A percentile compares a stretch with the other conserved stretches of the same genome.
Conservation (phyloP, 768 basidiomycete genomes). For the Sutorius australiensis region DNA sequence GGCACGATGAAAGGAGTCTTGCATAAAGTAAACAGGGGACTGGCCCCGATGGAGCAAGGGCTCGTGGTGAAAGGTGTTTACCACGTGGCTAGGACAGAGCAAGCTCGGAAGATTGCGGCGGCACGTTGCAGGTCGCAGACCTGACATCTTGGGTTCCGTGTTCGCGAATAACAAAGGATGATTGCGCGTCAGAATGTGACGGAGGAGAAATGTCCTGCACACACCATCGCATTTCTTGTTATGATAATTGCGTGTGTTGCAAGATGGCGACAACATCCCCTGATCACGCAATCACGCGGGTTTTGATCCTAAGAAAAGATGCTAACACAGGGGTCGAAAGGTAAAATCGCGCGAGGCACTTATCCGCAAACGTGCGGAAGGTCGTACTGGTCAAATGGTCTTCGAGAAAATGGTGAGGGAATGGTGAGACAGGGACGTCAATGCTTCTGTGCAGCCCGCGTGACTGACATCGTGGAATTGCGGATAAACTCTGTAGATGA, state of each 20-base stretch:
- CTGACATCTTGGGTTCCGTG: constrained; percentile 4
- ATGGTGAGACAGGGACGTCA: neutral
- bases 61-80: neutral
- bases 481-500: neutral
- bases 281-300: neutral
- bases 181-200: neutral
- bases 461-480: neutral
- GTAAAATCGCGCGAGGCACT: constrained; percentile 11
- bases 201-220: neutral
- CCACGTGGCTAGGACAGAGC: constrained; percentile 26
- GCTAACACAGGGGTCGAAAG: neutral
- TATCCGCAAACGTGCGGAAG: constrained; percentile 7
- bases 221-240: neutral
- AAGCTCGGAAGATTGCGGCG: constrained; percentile 21
- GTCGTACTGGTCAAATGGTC: neutral
- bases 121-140: constrained; percentile 18
- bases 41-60: neutral
- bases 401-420: neutral
- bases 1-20: constrained; percentile 18
- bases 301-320: neutral
- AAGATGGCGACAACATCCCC: neutral
- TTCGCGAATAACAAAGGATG: constrained; percentile 2
- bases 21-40: constrained; percentile 19
- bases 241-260: neutral
- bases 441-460: neutral